Percentiles rank a stretch among this genome's conserved stretches.
Evolutionary conservation across 2,329 filamentous ascomycete genomes (phyloP).

Genomic region (Aureobasidium melanogenum): DNA sequence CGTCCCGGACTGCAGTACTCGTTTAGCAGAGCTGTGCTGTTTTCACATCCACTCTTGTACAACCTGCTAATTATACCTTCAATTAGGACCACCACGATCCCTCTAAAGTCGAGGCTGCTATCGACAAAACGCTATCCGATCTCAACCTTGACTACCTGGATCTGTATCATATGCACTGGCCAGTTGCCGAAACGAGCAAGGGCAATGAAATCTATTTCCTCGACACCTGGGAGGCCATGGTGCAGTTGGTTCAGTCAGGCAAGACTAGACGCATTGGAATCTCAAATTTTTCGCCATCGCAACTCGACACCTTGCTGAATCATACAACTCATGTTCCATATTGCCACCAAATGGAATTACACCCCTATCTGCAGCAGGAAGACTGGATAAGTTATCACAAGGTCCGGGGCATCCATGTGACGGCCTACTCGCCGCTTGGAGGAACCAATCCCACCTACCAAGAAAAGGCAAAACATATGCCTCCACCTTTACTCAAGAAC

Average conservation of each 20-base stretch:
- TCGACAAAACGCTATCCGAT: slow-evolving; percentile 32
- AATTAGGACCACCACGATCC: slow-evolving; percentile 27
- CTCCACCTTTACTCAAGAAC: slow-evolving; percentile 34
- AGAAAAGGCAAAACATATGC: slow-evolving; percentile 18
- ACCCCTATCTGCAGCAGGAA: slow-evolving; percentile 57
- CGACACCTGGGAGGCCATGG: slow-evolving; percentile 59
- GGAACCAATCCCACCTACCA: slow-evolving; percentile 42
- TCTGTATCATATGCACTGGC: slow-evolving; percentile 40
- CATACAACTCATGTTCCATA: slow-evolving; percentile 56
- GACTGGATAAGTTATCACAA: slow-evolving; percentile 45
- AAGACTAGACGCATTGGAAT: slow-evolving; percentile 64
- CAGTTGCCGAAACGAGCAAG: slow-evolving; percentile 21
- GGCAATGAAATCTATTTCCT: slow-evolving; percentile 20
- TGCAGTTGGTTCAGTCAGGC: slow-evolving; percentile 50
- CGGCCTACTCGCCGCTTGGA: slow-evolving; percentile 39
- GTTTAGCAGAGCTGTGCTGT: too few relatives aligned
- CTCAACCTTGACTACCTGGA: slow-evolving; percentile 34
- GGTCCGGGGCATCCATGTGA: slow-evolving; percentile 42
- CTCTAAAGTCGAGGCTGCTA: slow-evolving; percentile 21
- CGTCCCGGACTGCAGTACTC: too few relatives aligned
- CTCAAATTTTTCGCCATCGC: slow-evolving; percentile 59
- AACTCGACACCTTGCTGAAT: slow-evolving; percentile 41
- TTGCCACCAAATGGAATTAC: slow-evolving; percentile 74
- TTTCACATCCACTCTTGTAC: too few relatives aligned
- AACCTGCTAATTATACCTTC: too few relatives aligned